A percentile compares a stretch with the other conserved stretches of the same genome.
Evolutionary conservation across 495 filamentous ascomycete species (phyloP).

Genomic region (Lophium mytilinum): DNA sequence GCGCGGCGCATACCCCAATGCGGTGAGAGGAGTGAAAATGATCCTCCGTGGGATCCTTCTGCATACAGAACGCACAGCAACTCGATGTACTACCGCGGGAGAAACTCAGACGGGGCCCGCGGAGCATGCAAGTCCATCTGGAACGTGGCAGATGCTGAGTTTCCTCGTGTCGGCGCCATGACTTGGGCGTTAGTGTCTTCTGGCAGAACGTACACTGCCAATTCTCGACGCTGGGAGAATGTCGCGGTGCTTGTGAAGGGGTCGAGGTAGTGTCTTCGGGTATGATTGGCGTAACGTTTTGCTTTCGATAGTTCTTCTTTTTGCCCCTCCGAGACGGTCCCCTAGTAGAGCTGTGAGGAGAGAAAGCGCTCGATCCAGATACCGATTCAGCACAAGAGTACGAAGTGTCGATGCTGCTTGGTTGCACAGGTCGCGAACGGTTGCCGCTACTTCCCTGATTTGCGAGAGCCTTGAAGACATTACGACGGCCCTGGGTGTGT

Average conservation of each 20-base stretch:
- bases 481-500: background rate
- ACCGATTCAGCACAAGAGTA: slow-evolving; percentile 8
- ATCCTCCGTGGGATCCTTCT: slow-evolving; percentile 9
- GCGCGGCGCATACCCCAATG: slow-evolving; percentile 16
- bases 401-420: background rate
- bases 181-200: slow-evolving; percentile 12
- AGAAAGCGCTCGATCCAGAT: slow-evolving; percentile 9
- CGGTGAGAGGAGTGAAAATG: slow-evolving; percentile 17
- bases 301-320: slow-evolving; percentile 22
- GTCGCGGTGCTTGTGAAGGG: background rate
- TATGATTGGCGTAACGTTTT: background rate
- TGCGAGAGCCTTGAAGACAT: background rate
- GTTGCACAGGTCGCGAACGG: background rate
- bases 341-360: background rate
- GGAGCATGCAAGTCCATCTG: slow-evolving; percentile 25
- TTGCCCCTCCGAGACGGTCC: slow-evolving; percentile 14
- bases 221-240: slow-evolving; percentile 2
- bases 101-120: slow-evolving; percentile 16
- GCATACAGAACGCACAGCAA: slow-evolving; percentile 23
- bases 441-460: background rate
- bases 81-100: background rate
- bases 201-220: slow-evolving; percentile 26
- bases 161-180: slow-evolving; percentile 28
- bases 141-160: slow-evolving; percentile 19
- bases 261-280: background rate